Percentiles rank a stretch among this genome's conserved stretches.
Conservation (phyloP, 2,329 filamentous ascomycete species). For the Pseudomassariella vexata region DNA sequence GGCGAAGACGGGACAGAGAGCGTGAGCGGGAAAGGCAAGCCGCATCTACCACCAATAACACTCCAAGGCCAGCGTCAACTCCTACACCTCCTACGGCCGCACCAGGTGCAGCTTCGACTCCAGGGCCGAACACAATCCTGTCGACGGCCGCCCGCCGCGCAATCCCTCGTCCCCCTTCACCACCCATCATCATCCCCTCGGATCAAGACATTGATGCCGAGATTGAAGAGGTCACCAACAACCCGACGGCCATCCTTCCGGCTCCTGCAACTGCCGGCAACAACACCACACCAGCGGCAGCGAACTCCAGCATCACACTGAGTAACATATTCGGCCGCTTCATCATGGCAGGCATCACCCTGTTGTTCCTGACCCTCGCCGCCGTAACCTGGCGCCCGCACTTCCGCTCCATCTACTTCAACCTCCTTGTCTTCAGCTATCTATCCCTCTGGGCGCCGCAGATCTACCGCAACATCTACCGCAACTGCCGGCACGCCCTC, state of each 20-base stretch:
- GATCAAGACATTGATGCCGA: slow-evolving; percentile 60
- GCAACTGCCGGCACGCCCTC: slow-evolving; percentile 88
- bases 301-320: slow-evolving; percentile 33
- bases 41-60: slow-evolving; percentile 14
- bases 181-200: slow-evolving; percentile 55
- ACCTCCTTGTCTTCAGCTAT: slow-evolving; percentile 66
- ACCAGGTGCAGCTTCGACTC: slow-evolving; percentile 10
- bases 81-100: slow-evolving; percentile 9
- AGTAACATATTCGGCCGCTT: slow-evolving; percentile 53
- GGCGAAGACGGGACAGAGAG: slow-evolving; percentile 35
- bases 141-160: slow-evolving; percentile 15
- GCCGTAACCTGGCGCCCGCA: slow-evolving; percentile 55
- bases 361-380: slow-evolving; percentile 54
- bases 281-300: slow-evolving; percentile 13
- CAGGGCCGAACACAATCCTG: slow-evolving; percentile 13
- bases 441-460: slow-evolving; percentile 91
- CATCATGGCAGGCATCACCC: slow-evolving; percentile 46
- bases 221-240: slow-evolving; percentile 37
- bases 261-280: slow-evolving; percentile 21
- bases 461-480: slow-evolving; percentile 81
- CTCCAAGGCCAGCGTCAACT: slow-evolving; percentile 11
- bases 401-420: slow-evolving; percentile 51
- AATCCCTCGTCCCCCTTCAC: slow-evolving; percentile 19
- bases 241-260: slow-evolving; percentile 20
- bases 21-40: slow-evolving; percentile 25